Conservation (phyloP, 352 stramenopile species). For the Phytophthora foliorum region DNA sequence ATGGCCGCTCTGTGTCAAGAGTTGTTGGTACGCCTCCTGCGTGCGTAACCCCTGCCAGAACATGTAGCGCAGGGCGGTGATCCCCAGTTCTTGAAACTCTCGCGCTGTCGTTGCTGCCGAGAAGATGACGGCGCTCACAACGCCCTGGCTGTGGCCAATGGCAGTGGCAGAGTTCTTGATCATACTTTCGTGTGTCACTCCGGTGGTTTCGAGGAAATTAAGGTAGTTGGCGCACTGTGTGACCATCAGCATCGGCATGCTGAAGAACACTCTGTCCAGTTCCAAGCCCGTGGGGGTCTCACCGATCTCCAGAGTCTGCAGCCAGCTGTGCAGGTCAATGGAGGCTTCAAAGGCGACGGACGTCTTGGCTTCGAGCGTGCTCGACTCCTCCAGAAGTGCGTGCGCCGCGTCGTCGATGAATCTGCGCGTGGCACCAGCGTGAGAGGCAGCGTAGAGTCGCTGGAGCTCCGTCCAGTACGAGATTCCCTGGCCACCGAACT, state of each 20-base stretch:
- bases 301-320: constrained; percentile 41
- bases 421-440: constrained; percentile 33
- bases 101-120: constrained; percentile 58
- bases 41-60: constrained; percentile 85
- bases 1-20: constrained; percentile 40
- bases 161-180: constrained; percentile 52
- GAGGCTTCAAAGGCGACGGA: constrained; percentile 62
- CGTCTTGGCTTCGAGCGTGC: constrained; percentile 38
- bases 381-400: constrained; percentile 64
- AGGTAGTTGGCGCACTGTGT: constrained; percentile 86
- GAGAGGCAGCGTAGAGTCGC: constrained; percentile 51
- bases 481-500: constrained; percentile 80
- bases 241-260: constrained; percentile 82
- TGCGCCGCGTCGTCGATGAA: constrained; percentile 61
- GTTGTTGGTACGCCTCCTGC: constrained; percentile 62
- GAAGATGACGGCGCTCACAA: constrained; percentile 79
- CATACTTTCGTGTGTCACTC: constrained; percentile 67
- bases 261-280: constrained; percentile 64
- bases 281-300: constrained; percentile 22
- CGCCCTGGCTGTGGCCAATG: constrained; percentile 84
- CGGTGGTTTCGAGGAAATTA: constrained; percentile 62
- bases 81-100: constrained; percentile 58
- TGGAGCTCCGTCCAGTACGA: constrained; percentile 78
- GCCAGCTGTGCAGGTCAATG: constrained; percentile 67
- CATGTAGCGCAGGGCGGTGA: constrained; percentile 77